Evolutionary conservation across 169 alveolate species (phyloP).

Genomic region (Amoebophrya sp.): DNA sequence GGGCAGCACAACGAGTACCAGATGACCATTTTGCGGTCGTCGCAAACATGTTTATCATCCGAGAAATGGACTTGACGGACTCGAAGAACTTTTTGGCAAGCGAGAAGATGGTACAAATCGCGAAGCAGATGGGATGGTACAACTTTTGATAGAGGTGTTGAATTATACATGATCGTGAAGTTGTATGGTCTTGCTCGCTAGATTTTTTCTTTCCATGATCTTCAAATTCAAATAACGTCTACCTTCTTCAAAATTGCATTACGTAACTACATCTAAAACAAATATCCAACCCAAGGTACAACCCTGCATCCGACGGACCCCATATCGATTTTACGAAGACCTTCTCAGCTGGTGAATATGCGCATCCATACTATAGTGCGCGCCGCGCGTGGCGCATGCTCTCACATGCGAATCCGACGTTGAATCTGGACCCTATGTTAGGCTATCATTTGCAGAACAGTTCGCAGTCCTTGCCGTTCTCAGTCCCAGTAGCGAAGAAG

Average conservation of each 20-base stretch:
- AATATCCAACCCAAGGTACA: not conserved
- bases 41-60: conserved; percentile 29
- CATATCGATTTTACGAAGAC: not conserved
- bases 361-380: not conserved
- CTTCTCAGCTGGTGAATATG: not conserved
- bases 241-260: too few relatives aligned
- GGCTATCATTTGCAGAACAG: not conserved
- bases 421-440: not conserved
- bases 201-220: too few relatives aligned
- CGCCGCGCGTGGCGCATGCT: conserved; percentile 27
- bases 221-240: too few relatives aligned
- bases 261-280: too few relatives aligned
- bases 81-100: not conserved
- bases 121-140: too few relatives aligned
- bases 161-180: too few relatives aligned
- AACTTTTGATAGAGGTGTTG: too few relatives aligned
- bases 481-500: conserved; percentile 16
- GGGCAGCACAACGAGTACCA: conserved; percentile 27
- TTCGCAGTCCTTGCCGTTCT: not conserved
- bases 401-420: not conserved
- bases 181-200: too few relatives aligned
- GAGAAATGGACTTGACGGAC: conserved; percentile 26
- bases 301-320: not conserved
- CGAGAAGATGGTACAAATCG: not conserved
- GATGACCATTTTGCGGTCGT: conserved; percentile 30